Base-by-base conservation (phyloP, 805 yeast species). In the Brettanomyces custersianus region DNA sequence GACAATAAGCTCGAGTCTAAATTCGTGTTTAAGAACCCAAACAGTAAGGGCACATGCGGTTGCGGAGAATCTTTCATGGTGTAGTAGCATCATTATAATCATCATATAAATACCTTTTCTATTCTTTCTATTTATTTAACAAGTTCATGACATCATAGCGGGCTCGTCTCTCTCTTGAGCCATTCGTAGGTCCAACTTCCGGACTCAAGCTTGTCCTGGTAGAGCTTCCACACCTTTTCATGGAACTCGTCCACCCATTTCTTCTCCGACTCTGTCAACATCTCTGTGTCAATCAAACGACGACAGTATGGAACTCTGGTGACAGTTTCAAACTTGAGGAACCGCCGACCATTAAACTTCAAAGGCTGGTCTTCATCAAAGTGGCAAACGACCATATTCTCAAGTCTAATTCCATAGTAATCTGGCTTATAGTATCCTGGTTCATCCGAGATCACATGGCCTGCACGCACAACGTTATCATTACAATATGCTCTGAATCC, bases 11-110 rank as follows among this genome's bases (percentile, higher is more conserved):
- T 92, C 43, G 73, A 87, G 22, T 78, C 92, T 11, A 74, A 94
- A 51, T 92, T 92, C 56, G 86, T 92, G 15, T 92, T 92, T 68
- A 80, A 72, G 55, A 92, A 92, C 59, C 98, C 98, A 43, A 92
- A 92, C 62, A 82, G 95, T 27, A 92, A 90, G 65, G 98, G 97
- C 22, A 84, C 95, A 34, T 92, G 98, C 62, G 98, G 98, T 10
- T 92, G 98, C 60, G 98, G 98, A 37, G 98, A 92, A 64, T 85
- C 96, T 4, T 92, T 92, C 59, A 92, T 88, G 96, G 96, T 90
- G 7, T 88, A 63, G 53, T n/a, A 4, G 13, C 11, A 2, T 24
- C 20, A 12, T 10, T 23, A 17, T 28, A 33, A 19, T 20, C 17
- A 12, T 18, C 10, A 13, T 17, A 19, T 26, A n/a, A n/a, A n/a